Conservation (phyloP, 352 stramenopile species). For the Lagenidium sp. region DNA sequence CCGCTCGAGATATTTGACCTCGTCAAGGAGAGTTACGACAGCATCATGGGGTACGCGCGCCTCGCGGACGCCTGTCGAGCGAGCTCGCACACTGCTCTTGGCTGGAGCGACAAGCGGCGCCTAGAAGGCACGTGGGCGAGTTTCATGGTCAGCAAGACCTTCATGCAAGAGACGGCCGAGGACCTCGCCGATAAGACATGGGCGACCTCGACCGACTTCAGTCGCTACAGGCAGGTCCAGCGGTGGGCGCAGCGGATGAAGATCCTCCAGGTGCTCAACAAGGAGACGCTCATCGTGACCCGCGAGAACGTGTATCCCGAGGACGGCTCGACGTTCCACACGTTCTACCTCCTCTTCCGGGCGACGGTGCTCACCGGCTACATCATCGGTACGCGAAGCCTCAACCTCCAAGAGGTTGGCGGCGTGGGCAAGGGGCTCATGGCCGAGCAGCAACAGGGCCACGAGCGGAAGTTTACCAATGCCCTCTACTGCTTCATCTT, state of each 20-base stretch:
- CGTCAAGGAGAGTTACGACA: slow-evolving; percentile 12
- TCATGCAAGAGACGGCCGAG: slow-evolving; percentile 13
- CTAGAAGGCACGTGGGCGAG: slow-evolving; percentile 22
- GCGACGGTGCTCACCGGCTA: neutral
- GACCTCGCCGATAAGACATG: slow-evolving; percentile 17
- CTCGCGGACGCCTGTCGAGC: slow-evolving; percentile 11
- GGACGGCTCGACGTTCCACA: neutral
- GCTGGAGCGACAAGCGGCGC: slow-evolving; percentile 21
- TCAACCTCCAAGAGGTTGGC: neutral
- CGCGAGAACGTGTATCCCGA: neutral
- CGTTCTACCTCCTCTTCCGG: slow-evolving; percentile 1
- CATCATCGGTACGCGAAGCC: slow-evolving; percentile 1
- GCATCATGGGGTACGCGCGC: slow-evolving; percentile 14
- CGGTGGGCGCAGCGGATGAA: slow-evolving; percentile 19
- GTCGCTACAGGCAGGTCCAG: slow-evolving; percentile 15
- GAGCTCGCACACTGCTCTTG: slow-evolving; percentile 14
- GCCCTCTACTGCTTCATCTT: slow-evolving; percentile 23
- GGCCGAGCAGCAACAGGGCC: neutral
- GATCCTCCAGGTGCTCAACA: slow-evolving; percentile 14
- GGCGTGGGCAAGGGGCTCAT: neutral
- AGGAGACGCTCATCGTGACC: slow-evolving; percentile 1
- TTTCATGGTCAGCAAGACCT: slow-evolving; percentile 27
- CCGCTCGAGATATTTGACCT: slow-evolving; percentile 3
- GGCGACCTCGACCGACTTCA: slow-evolving; percentile 16
- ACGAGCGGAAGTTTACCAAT: neutral